Evolutionary conservation across 805 yeast genomes (phyloP), one percentile per base, ranked within the genome.

Genomic region (Kodamaea fukazawae): DNA sequence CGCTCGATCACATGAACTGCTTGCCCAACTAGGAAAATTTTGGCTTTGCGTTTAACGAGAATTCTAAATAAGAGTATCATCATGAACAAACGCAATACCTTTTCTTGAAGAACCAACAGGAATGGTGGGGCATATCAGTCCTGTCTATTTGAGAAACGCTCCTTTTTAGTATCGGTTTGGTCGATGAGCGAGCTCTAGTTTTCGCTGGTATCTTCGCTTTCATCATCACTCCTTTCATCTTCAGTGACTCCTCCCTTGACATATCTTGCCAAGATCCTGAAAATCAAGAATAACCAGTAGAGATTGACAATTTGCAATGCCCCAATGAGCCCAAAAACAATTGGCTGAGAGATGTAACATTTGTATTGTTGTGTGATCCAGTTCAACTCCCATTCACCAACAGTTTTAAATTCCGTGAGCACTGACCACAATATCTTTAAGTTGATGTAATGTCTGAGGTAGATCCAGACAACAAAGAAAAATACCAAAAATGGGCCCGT

Each of bases 331-430:
- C 65, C 61, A 55, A 93, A 90, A 3, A 91, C 90, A 59, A 93
- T 89, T 40, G 87, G 86, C 66, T 87, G 95, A 16, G 98, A 83
- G 49, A 93, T 86, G 84, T 88, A 88, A 66, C 98, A 93, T 65
- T 93, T 93, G 70, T 91, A 93, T 62, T 93, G 96, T 62, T 90
- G 91, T 22, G 93, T 81, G 9, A 76, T 86, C 80, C 87, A 93
- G 70, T 88, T 79, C 51, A 93, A 71, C 41, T 74, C 75, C 63
- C 73, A 89, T 40, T 82, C 81, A 29, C 99, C 99, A 16, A 86
- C 88, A 2, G 95, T 78, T 49, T 73, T 76, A 67, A 86, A 93
- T 62, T 89, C 95, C 13, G 96, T 89, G 40, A 84, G 66, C 12
- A 87, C 81, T 1, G 95, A 84, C 83, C 86, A 85, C 51, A 93